Evolutionary conservation across 306 rosid genomes (phyloP).

Genomic region (apple (Malus domestica)): DNA sequence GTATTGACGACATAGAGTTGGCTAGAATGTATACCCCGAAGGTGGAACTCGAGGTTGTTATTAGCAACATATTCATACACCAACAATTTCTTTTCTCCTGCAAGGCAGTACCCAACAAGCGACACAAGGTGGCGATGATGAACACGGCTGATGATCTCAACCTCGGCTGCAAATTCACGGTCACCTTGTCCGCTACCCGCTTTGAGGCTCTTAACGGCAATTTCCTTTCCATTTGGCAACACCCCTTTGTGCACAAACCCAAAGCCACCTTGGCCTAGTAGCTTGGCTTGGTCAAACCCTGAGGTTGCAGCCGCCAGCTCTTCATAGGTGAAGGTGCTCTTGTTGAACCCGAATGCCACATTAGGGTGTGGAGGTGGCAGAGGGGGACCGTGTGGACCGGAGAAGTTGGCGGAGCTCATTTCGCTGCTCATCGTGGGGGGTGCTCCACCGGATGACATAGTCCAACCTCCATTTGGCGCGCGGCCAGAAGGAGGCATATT

Average conservation of each 20-base stretch:
- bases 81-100: constrained; percentile 35
- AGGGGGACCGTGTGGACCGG: constrained; percentile 44
- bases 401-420: constrained; percentile 41
- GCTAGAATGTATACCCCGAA: constrained; percentile 40
- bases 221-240: constrained; percentile 82
- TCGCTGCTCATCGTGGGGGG: constrained; percentile 26
- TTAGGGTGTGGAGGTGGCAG: constrained; percentile 75
- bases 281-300: constrained; percentile 41
- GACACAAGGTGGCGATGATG: constrained; percentile 94
- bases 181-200: constrained; percentile 61
- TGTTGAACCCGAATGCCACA: constrained; percentile 61
- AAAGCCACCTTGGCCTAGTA: constrained; percentile 79
- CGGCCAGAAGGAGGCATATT: constrained; percentile 8
- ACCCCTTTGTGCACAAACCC: constrained; percentile 80
- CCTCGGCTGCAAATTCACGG: constrained; percentile 70
- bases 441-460: not conserved
- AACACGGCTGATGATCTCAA: constrained; percentile 81
- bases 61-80: constrained; percentile 88
- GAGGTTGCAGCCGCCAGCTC: constrained; percentile 57
- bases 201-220: constrained; percentile 76
- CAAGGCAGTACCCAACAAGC: constrained; percentile 68
- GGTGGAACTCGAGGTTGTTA: constrained; percentile 69
- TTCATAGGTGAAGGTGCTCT: constrained; percentile 58
- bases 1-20: not conserved
- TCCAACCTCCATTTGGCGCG: constrained; percentile 1